Percentiles rank a stretch among this genome's conserved stretches.
Evolutionary conservation across 768 basidiomycete species (phyloP).

Genomic region (Tulasnella sp.): DNA sequence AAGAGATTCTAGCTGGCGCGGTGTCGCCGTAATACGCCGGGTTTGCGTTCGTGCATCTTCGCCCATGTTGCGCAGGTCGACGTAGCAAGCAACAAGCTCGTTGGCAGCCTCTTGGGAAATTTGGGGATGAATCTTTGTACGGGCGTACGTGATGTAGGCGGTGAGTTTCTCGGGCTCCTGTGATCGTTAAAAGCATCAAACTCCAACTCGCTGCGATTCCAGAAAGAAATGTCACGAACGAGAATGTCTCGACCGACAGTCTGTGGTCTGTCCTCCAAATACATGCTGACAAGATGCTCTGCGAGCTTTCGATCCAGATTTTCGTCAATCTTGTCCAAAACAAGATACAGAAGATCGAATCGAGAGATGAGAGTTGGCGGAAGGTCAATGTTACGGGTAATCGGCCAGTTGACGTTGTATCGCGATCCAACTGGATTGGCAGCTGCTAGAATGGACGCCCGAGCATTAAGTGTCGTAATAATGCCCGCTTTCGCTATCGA

Average conservation of each 20-base stretch:
- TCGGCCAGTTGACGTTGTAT: slow-evolving; percentile 85
- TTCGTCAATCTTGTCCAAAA: slow-evolving; percentile 92
- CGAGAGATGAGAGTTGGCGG: slow-evolving; percentile 97
- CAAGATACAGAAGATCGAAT: slow-evolving; percentile 93
- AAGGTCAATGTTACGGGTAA: slow-evolving; percentile 93
- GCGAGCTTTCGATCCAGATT: slow-evolving; percentile 75
- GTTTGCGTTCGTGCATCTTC: slow-evolving; percentile 79
- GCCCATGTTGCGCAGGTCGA: slow-evolving; percentile 88
- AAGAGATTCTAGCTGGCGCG: slow-evolving; percentile 93
- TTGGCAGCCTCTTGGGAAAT: slow-evolving; percentile 78
- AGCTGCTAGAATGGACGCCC: slow-evolving; percentile 66
- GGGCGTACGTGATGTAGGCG: slow-evolving; percentile 90
- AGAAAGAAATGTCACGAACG: slow-evolving; percentile 40
- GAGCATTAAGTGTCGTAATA: slow-evolving; percentile 45
- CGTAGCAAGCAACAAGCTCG: slow-evolving; percentile 83
- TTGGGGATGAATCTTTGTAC: slow-evolving; percentile 73
- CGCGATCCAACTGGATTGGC: slow-evolving; percentile 96
- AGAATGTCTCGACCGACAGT: slow-evolving; percentile 61
- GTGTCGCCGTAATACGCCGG: slow-evolving; percentile 95
- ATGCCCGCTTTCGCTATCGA: slow-evolving; percentile 48
- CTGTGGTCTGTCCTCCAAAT: slow-evolving; percentile 81
- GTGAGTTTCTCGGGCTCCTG: slow-evolving; percentile 87
- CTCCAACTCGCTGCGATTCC: neutral
- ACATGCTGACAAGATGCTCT: slow-evolving; percentile 85
- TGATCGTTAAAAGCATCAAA: neutral